Evolutionary conservation across 1,284 basidiomycete species (phyloP).

Genomic region (Austroboletus novae-zelandiae): DNA sequence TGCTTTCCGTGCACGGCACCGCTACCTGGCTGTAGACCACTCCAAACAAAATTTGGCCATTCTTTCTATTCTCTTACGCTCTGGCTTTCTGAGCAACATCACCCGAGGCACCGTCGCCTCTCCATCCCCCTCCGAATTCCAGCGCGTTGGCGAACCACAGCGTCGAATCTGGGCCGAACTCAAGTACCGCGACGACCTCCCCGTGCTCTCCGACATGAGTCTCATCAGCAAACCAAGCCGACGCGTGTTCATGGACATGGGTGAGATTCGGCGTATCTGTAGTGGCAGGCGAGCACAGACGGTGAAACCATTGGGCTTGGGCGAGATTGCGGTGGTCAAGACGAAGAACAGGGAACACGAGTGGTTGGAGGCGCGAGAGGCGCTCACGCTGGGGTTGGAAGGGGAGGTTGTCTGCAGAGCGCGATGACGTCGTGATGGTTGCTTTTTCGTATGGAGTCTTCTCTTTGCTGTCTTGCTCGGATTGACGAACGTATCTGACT

Average conservation of each 20-base stretch:
- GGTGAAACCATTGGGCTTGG: constrained; percentile 75
- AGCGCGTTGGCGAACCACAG: constrained; percentile 52
- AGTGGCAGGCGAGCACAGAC: constrained; percentile 69
- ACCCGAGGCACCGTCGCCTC: constrained; percentile 74
- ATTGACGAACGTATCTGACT: no score
- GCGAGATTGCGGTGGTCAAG: constrained; percentile 82
- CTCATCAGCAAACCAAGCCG: constrained; percentile 35
- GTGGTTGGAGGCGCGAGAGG: constrained; percentile 58
- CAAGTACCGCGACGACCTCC: constrained; percentile 84
- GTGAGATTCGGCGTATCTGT: constrained; percentile 73
- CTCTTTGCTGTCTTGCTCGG: no score
- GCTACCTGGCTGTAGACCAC: constrained; percentile 70
- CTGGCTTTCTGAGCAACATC: constrained; percentile 81
- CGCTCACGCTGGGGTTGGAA: constrained; percentile 55
- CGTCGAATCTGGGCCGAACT: constrained; percentile 85
- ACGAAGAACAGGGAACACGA: constrained; percentile 69
- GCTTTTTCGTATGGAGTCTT: no score
- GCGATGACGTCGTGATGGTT: constrained; percentile 34
- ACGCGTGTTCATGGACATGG: constrained; percentile 68
- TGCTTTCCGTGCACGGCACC: constrained; percentile 80
- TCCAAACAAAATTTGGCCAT: constrained; percentile 82
- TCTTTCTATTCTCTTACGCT: constrained; percentile 74
- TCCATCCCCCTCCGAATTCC: constrained; percentile 64
- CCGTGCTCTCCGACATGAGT: constrained; percentile 59
- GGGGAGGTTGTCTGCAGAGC: constrained; percentile 79